Evolutionary conservation across 345 rosid genomes (phyloP), one percentile per base, ranked within the genome.

Genomic region (Fremontodendron californicum): DNA sequence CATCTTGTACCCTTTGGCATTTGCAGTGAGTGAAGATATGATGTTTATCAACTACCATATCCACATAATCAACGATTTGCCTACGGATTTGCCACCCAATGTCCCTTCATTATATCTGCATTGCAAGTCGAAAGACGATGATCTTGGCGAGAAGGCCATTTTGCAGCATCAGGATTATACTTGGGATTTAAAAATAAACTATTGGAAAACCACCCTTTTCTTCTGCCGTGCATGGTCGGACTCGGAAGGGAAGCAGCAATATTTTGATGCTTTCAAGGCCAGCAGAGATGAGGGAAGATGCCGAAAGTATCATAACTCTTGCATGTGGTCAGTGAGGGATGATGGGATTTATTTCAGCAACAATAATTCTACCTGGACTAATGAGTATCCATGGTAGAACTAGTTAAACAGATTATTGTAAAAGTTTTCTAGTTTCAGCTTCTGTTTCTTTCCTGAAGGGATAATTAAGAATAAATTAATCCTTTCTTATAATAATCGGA

Each of bases 41-140:
- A 19, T 45, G 42, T 46, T 75, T 0, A 46, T 23, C n/a, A 62
- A 31, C 1, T 75, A 63, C 15, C 57, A 64, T 18, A 62, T 64
- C 31, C 71, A 75, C 58, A 31, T 62, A 49, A 35, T 2, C 65
- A 66, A 76, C 18, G 51, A 66, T 48, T 11, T 76, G 51, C 64
- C 64, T 2, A 0, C 15, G 1, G 79, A 67, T 35, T 7, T 35
- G 23, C 69, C 69, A 19, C 69, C 69, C 25, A 1, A 39, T 4
- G 0, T 10, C n/a, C 62, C 60, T 0, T 7, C 49, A 1, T 19
- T 66, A 12, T 10, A 3, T 16, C 49, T 76, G 12, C 61, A 48
- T 23, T 76, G 79, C 79, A 64, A 54, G 51, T 76, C 79, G 0
- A 68, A 40, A 37, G 74, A 66, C 39, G 7, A 23, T 11, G 79